A percentile compares a stretch with the other conserved stretches of the same genome.
phyloP scores from a whole-genome alignment of 2,329 filamentous ascomycete species.

The Aspergillus latus region DNA sequence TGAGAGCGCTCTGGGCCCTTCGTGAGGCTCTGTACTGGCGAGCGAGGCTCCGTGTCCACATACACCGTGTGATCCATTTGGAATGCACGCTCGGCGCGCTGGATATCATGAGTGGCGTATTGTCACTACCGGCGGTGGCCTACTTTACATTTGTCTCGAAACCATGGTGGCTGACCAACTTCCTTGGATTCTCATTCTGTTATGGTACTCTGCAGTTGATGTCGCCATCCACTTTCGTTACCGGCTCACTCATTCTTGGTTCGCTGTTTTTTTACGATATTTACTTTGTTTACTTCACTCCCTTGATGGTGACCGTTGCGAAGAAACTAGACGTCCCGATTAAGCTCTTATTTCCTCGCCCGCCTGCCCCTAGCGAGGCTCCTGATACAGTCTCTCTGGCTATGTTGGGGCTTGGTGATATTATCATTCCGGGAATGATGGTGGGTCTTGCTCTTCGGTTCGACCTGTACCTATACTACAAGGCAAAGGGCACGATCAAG shows the following conservation, averaged over 20 bases:
- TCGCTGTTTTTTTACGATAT: slow-evolving; percentile 95
- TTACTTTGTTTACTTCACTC: slow-evolving; percentile 61
- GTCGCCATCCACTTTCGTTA: slow-evolving; percentile 84
- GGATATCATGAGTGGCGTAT: slow-evolving; percentile 55
- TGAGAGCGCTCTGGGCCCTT: slow-evolving; percentile 49
- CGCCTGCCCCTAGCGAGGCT: slow-evolving; percentile 49
- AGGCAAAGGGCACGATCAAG: slow-evolving; percentile 58
- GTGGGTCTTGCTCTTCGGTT: slow-evolving; percentile 87
- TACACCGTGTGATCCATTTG: slow-evolving; percentile 53
- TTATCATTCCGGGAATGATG: slow-evolving; percentile 88
- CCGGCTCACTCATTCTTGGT: slow-evolving; percentile 72
- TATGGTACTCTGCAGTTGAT: slow-evolving; percentile 80
- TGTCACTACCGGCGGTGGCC: slow-evolving; percentile 55
- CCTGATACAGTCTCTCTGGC: slow-evolving; percentile 50
- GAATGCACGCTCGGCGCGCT: slow-evolving; percentile 47
- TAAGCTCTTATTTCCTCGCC: slow-evolving; percentile 81
- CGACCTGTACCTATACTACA: slow-evolving; percentile 82
- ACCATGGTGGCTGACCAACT: slow-evolving; percentile 74
- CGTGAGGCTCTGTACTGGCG: slow-evolving; percentile 52
- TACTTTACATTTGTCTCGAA: slow-evolving; percentile 66
- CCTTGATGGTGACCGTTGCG: slow-evolving; percentile 64
- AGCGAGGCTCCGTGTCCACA: slow-evolving; percentile 51
- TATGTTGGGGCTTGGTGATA: slow-evolving; percentile 92
- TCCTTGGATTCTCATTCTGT: slow-evolving; percentile 83
- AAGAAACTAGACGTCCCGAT: slow-evolving; percentile 88